Conservation (phyloP, 208 protist genomes). For the Leishmania braziliensis region DNA sequence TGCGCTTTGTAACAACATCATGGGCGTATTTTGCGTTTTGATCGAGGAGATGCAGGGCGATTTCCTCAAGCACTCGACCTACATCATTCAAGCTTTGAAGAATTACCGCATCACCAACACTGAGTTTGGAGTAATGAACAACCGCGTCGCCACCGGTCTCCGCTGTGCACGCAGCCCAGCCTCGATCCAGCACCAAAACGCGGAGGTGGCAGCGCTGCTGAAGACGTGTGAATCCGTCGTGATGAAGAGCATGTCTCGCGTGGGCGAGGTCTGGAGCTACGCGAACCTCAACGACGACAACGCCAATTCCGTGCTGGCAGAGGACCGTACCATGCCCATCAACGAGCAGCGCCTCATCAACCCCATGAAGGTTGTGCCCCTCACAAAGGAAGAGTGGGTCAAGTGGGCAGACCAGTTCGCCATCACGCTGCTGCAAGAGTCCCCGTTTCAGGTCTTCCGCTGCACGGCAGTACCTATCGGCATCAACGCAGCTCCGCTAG, state of each 20-base stretch:
- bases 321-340: conserved; percentile 61
- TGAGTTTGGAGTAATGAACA: conserved; percentile 69
- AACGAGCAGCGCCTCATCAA: conserved; percentile 65
- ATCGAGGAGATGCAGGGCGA: conserved; percentile 66
- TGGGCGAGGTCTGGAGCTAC: conserved; percentile 68
- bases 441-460: conserved; percentile 85
- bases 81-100: conserved; percentile 74
- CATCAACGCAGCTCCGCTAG: conserved; percentile 65
- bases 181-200: conserved; percentile 41
- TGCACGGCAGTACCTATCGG: conserved; percentile 70
- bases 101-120: conserved; percentile 57
- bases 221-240: conserved; percentile 68
- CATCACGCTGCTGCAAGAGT: conserved; percentile 75
- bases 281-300: conserved; percentile 49
- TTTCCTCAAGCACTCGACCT: conserved; percentile 78
- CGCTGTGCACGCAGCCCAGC: conserved; percentile 42
- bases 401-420: conserved; percentile 78
- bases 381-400: conserved; percentile 83
- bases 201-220: conserved; percentile 51
- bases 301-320: conserved; percentile 18
- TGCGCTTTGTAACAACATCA: conserved; percentile 58
- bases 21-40: conserved; percentile 76
- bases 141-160: conserved; percentile 46
- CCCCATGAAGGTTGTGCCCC: conserved; percentile 55
- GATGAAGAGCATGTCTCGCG: conserved; percentile 47